A percentile compares a stretch with the other conserved stretches of the same genome.
phyloP scores from a whole-genome alignment of 2,329 filamentous ascomycete genomes.

The Stromatinia cepivora region DNA sequence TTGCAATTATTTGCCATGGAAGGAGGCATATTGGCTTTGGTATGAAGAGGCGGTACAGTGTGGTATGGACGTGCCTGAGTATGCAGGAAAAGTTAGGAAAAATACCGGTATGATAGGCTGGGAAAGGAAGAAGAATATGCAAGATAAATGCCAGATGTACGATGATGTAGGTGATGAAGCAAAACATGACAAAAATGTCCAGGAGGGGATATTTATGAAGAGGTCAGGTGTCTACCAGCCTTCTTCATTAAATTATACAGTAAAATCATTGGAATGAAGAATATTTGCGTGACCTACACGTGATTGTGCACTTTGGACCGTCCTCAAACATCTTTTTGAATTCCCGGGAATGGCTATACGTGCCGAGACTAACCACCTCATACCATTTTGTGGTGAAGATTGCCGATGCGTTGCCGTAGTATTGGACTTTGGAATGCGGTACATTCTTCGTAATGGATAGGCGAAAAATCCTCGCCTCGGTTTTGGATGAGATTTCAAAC shows the following conservation, averaged over 20 bases:
- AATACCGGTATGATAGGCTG: slow-evolving; percentile 21
- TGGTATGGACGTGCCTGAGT: slow-evolving; percentile 23
- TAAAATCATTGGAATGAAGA: slow-evolving; percentile 28
- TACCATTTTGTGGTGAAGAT: background rate
- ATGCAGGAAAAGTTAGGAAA: slow-evolving; percentile 24
- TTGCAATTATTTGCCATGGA: slow-evolving; percentile 44
- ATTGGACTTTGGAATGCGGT: slow-evolving; percentile 17
- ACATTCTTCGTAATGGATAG: slow-evolving; percentile 22
- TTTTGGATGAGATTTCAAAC: slow-evolving; percentile 9
- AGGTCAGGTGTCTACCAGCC: slow-evolving; percentile 34
- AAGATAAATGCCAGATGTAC: slow-evolving; percentile 31
- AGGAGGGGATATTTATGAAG: slow-evolving; percentile 38
- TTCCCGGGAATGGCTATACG: slow-evolving; percentile 22
- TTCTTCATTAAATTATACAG: slow-evolving; percentile 34
- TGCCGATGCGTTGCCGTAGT: slow-evolving; percentile 6
- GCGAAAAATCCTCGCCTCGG: background rate
- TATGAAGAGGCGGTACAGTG: slow-evolving; percentile 19
- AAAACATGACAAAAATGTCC: slow-evolving; percentile 34
- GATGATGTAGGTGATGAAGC: slow-evolving; percentile 28
- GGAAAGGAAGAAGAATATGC: slow-evolving; percentile 24
- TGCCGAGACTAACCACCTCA: slow-evolving; percentile 23
- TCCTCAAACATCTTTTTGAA: slow-evolving; percentile 24
- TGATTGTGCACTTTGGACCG: slow-evolving; percentile 22
- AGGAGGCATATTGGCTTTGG: slow-evolving; percentile 34
- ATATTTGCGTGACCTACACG: slow-evolving; percentile 23